phyloP scores from a whole-genome alignment of 75 land plant genomes.

The Picea sitchensis region DNA sequence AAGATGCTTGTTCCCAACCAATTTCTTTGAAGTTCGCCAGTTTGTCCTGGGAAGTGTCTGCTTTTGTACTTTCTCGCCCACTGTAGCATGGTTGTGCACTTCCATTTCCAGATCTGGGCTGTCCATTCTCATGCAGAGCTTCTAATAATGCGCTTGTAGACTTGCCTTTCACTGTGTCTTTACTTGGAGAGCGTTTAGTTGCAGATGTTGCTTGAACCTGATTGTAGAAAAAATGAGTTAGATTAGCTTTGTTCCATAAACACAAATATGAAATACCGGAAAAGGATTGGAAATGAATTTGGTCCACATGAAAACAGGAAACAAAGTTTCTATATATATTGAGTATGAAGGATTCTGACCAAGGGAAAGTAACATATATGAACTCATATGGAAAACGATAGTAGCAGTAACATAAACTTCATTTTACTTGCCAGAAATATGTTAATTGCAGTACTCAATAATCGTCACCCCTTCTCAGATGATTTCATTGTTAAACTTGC shows the following conservation, averaged over 20 bases:
- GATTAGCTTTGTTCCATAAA: not conserved
- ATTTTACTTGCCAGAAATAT: not conserved
- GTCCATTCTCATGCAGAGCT: not conserved
- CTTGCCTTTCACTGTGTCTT: not conserved
- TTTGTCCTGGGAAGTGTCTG: not conserved
- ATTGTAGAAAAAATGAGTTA: not conserved
- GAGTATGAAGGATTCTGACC: not conserved
- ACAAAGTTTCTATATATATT: too few species aligned
- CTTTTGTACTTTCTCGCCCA: not conserved
- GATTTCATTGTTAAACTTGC: not conserved
- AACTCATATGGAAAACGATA: not conserved
- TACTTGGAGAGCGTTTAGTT: not conserved
- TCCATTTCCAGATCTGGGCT: not conserved
- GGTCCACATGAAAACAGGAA: not conserved
- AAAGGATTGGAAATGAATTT: not conserved
- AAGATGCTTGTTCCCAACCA: not conserved
- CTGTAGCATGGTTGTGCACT: too few species aligned
- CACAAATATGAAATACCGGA: not conserved
- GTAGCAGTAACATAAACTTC: not conserved
- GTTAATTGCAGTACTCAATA: not conserved
- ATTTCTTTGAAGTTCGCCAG: not conserved
- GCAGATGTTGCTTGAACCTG: constrained; percentile 4
- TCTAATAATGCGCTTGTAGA: not conserved
- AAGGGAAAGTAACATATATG: not conserved
- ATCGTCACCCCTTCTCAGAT: not conserved